These are phyloP conservation scores for Phytopythium montanum DNA, from an alignment of 352 stramenopile species.

Conservation along the genomic window DNA sequence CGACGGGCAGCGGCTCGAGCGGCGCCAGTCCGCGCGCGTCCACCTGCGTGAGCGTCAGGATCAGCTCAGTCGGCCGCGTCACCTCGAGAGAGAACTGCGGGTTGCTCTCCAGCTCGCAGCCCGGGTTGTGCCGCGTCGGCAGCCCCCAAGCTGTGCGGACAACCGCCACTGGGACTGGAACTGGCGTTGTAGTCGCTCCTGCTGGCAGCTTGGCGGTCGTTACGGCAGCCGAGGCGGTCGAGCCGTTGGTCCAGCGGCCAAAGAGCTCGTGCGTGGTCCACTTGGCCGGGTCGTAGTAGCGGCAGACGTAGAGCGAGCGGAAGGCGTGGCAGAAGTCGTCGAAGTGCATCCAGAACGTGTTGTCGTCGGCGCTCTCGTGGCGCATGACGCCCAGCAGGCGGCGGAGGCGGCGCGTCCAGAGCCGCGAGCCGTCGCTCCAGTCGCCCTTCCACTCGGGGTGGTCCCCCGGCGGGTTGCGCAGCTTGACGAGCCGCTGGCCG, in stretches of 20 bases:
- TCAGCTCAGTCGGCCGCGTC: slow-evolving; percentile 74
- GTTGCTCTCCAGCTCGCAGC: slow-evolving; percentile 82
- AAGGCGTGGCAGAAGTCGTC: slow-evolving; percentile 93
- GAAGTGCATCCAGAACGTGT: slow-evolving; percentile 95
- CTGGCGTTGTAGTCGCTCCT: neutral
- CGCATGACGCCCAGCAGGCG: slow-evolving; percentile 61
- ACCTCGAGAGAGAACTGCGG: slow-evolving; percentile 85
- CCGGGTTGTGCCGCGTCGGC: slow-evolving; percentile 80
- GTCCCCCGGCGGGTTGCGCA: slow-evolving; percentile 92
- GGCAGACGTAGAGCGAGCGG: slow-evolving; percentile 89
- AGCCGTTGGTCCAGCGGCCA: slow-evolving; percentile 3
- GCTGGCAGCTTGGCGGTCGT: neutral
- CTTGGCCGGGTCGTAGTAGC: slow-evolving; percentile 89
- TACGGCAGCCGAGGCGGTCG: neutral
- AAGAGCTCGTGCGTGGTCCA: slow-evolving; percentile 49
- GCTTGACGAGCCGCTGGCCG: slow-evolving; percentile 80
- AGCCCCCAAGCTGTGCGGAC: slow-evolving; percentile 68
- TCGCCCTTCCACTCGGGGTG: slow-evolving; percentile 92
- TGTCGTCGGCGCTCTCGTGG: slow-evolving; percentile 77
- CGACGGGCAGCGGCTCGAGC: slow-evolving; percentile 59
- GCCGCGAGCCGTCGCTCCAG: slow-evolving; percentile 88
- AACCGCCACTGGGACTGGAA: neutral
- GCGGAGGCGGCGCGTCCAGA: slow-evolving; percentile 90
- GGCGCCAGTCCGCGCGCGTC: slow-evolving; percentile 58
- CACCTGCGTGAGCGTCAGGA: slow-evolving; percentile 85